phyloP scores from a whole-genome alignment of 2,329 filamentous ascomycete species.

The Aspergillus puulaauensis region DNA sequence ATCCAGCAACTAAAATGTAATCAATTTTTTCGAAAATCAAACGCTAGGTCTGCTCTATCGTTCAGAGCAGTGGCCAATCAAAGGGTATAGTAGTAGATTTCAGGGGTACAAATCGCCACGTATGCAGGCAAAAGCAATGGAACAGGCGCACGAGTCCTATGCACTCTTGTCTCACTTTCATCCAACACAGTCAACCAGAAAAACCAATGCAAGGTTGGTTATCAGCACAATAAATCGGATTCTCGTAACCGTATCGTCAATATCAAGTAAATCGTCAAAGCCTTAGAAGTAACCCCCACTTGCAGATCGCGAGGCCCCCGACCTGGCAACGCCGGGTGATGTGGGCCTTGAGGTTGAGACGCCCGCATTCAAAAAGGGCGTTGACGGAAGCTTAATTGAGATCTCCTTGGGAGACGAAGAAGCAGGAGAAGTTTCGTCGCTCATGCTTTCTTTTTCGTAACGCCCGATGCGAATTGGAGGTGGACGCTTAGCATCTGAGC shows the following conservation, averaged over 20 bases:
- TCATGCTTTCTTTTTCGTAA: slow-evolving; percentile 73
- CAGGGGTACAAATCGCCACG: not conserved
- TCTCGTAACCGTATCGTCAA: slow-evolving; percentile 21
- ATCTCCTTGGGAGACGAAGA: slow-evolving; percentile 42
- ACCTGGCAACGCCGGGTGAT: slow-evolving; percentile 49
- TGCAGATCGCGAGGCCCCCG: slow-evolving; percentile 39
- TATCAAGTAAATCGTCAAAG: slow-evolving; percentile 22
- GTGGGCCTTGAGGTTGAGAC: slow-evolving; percentile 55
- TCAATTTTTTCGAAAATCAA: not conserved
- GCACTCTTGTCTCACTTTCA: slow-evolving; percentile 19
- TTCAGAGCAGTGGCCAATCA: not conserved
- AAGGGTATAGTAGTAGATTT: slow-evolving; percentile 5
- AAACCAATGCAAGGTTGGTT: slow-evolving; percentile 2
- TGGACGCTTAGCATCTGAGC: slow-evolving; percentile 50
- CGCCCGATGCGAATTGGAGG: slow-evolving; percentile 59
- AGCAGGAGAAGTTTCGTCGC: slow-evolving; percentile 33
- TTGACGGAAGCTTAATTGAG: slow-evolving; percentile 47
- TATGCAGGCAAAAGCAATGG: slow-evolving; percentile 1
- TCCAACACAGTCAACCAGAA: slow-evolving; percentile 3
- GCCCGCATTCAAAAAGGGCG: slow-evolving; percentile 49
- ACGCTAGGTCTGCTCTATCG: not conserved
- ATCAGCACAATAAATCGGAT: slow-evolving; percentile 14
- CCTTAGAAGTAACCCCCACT: slow-evolving; percentile 41
- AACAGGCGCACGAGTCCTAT: slow-evolving; percentile 14
- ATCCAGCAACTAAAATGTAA: slow-evolving; percentile 3